A percentile compares a stretch with the other conserved stretches of the same genome.
These are phyloP conservation scores for Mrakia hoshinonis DNA, from an alignment of 768 basidiomycete genomes.

Conservation along the genomic window DNA sequence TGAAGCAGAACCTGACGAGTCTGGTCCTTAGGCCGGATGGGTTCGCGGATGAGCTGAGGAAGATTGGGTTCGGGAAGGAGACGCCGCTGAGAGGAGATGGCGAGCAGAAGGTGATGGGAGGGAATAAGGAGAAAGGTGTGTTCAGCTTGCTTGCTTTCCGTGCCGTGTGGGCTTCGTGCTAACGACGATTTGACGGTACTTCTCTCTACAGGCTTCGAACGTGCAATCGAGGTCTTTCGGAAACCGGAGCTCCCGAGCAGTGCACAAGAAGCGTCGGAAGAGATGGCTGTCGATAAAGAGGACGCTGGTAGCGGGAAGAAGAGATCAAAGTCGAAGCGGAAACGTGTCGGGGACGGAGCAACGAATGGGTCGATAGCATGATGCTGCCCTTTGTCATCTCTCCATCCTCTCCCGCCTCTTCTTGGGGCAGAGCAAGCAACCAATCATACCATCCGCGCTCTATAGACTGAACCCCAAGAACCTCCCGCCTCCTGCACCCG, in stretches of 20 bases:
- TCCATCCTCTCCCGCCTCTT: background rate
- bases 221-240: constrained; percentile 26
- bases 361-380: background rate
- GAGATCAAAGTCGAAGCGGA: background rate
- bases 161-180: background rate
- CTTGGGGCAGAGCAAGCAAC: background rate
- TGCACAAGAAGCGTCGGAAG: background rate
- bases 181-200: background rate
- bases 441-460: background rate
- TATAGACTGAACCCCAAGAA: constrained; percentile 18
- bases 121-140: constrained; percentile 14
- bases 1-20: constrained; percentile 55
- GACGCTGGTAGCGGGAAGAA: background rate
- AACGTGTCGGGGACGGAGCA: background rate
- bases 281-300: background rate
- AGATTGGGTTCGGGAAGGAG: constrained; percentile 54
- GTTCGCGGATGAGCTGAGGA: constrained; percentile 51
- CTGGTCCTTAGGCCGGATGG: constrained; percentile 57
- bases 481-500: background rate
- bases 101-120: background rate
- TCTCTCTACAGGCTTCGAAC: constrained; percentile 20
- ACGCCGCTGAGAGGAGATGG: constrained; percentile 51
- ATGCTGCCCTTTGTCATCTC: background rate
- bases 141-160: background rate
- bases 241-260: background rate